Percentiles rank a stretch among this genome's conserved stretches.
These are phyloP conservation scores for Ceratopteris richardii DNA, from an alignment of 75 land plant genomes.

Conservation along the genomic window DNA sequence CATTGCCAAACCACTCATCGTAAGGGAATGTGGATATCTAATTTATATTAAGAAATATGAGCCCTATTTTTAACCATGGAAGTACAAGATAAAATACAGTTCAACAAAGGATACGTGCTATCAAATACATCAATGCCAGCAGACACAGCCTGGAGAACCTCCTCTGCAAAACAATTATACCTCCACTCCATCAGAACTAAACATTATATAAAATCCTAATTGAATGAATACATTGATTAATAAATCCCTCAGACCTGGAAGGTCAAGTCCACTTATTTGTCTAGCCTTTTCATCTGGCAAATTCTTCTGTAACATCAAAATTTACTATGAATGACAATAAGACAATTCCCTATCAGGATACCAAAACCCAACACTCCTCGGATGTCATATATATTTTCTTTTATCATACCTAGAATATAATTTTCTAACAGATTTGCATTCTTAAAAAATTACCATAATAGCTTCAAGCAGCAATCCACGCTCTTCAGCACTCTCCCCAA, in stretches of 20 bases:
- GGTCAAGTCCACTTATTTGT: slow-evolving; percentile 60
- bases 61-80: not conserved
- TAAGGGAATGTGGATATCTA: slow-evolving; percentile 79
- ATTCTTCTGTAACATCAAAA: slow-evolving; percentile 27
- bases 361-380: too few relatives aligned
- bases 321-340: too few relatives aligned
- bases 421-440: too few relatives aligned
- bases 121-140: slow-evolving; percentile 87
- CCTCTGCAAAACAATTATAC: slow-evolving; percentile 53
- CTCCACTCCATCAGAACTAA: not conserved
- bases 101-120: slow-evolving; percentile 48
- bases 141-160: slow-evolving; percentile 82
- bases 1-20: slow-evolving; percentile 79
- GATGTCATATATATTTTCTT: too few relatives aligned
- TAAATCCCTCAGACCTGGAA: slow-evolving; percentile 50
- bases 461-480: slow-evolving; percentile 57
- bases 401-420: too few relatives aligned
- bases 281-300: slow-evolving; percentile 65
- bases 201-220: too few relatives aligned
- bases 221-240: not conserved
- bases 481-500: slow-evolving; percentile 81
- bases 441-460: slow-evolving; percentile 28
- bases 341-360: too few relatives aligned
- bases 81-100: not conserved
- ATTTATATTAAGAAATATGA: not conserved